phyloP scores from a whole-genome alignment of 1,284 basidiomycete species.

The Coniophora puteana region DNA sequence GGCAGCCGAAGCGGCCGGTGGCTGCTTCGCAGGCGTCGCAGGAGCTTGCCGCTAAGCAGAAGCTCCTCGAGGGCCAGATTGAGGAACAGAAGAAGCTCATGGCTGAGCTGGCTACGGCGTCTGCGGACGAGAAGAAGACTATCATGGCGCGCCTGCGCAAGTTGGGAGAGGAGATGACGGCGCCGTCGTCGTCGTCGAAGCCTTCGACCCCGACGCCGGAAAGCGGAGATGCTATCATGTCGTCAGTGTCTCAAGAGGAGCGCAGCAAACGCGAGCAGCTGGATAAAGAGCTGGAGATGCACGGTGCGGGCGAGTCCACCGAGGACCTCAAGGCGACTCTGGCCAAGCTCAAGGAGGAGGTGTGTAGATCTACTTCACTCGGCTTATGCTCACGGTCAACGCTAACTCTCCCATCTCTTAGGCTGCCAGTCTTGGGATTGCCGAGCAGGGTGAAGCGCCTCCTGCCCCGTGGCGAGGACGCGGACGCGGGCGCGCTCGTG shows the following conservation, averaged over 20 bases:
- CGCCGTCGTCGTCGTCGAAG: slow-evolving; percentile 26
- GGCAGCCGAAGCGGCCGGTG: slow-evolving; percentile 21
- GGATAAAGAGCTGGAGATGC: slow-evolving; percentile 75
- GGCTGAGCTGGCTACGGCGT: slow-evolving; percentile 61
- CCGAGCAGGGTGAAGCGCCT: slow-evolving; percentile 40
- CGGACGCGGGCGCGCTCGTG: slow-evolving; percentile 67
- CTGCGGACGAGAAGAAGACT: slow-evolving; percentile 73
- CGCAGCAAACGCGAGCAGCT: slow-evolving; percentile 44
- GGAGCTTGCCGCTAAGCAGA: slow-evolving; percentile 68
- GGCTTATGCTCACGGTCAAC: neutral
- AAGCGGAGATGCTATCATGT: slow-evolving; percentile 21
- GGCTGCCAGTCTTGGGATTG: slow-evolving; percentile 79
- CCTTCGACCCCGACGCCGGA: slow-evolving; percentile 26
- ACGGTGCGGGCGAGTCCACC: slow-evolving; percentile 55
- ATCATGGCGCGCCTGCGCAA: slow-evolving; percentile 79
- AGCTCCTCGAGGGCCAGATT: slow-evolving; percentile 79
- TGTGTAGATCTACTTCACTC: slow-evolving; percentile 27
- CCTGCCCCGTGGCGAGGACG: slow-evolving; percentile 59
- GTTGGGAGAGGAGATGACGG: slow-evolving; percentile 78
- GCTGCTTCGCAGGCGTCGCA: slow-evolving; percentile 34
- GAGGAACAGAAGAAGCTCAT: slow-evolving; percentile 89
- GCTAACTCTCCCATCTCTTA: slow-evolving; percentile 24
- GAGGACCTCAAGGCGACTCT: slow-evolving; percentile 78
- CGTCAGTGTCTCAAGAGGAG: slow-evolving; percentile 16
- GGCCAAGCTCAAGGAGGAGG: slow-evolving; percentile 81